Base-by-base conservation (phyloP, 192 early-diverging fungal genomes). In the Rhizophlyctis rosea region DNA sequence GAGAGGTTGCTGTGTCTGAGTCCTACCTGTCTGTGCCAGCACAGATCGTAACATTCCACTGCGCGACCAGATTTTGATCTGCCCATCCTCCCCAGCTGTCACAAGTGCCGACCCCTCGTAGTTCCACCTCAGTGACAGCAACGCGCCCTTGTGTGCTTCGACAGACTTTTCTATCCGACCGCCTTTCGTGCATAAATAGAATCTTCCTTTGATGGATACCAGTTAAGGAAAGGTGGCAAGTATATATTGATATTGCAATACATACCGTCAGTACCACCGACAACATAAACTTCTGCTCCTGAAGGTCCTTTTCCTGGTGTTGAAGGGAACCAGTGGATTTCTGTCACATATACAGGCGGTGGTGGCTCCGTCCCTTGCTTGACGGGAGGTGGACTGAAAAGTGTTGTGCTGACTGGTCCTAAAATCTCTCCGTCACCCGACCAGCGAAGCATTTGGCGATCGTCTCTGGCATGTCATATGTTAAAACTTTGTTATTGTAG, bases 1-100 rank as follows among this genome's bases (percentile, higher is more conserved):
- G 3, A 11, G 1, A 29, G 18, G 11, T 30, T 11, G 7, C 4
- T 14, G 29, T 13, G 27, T 3, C 14, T n/a, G n/a, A 9, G 13
- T 54, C 59, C 16, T 14, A 76, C 73, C 69, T 25, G 50, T 56
- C 33, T 75, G 69, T 2, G 76, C 70, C 13, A 84, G 54, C 4
- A 57, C 63, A 4, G 82, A 83, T 35, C 82, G 72, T 21, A 84
- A 71, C 82, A 84, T 84, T n/a, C 82, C 82, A 49, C 74, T 79
- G 34, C 76, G 31, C 9, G 81, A 83, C 81, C 81, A 84, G 3
- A 84, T 81, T 59, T 84, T 84, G 23, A 73, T 60, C 5, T 74
- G 58, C 4, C 82, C 82, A 55, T 84, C 82, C 62, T 84, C 82
- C 7, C 82, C 82, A 1, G 69, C 81, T 81, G 57, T 82, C 2